Conservation (phyloP, 2,329 filamentous ascomycete genomes). For the Talaromyces marneffei region DNA sequence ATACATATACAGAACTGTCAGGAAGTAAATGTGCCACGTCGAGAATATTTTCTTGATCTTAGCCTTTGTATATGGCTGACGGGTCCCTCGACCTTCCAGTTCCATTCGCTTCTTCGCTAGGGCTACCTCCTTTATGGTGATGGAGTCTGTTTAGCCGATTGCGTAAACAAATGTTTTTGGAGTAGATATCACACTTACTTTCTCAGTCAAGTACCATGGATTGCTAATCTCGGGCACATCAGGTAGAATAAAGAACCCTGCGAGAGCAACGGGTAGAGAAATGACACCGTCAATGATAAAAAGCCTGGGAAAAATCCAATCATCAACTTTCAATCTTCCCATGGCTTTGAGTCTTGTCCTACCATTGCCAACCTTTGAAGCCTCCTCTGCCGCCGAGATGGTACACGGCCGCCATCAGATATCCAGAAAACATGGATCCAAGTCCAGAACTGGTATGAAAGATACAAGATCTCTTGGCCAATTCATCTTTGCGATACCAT, state of each 20-base stretch:
- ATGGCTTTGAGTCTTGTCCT: not conserved
- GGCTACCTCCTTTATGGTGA: constrained; percentile 35
- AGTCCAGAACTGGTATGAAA: constrained; percentile 47
- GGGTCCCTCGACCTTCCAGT: constrained; percentile 42
- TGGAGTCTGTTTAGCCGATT: not conserved
- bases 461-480: constrained; percentile 49
- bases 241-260: constrained; percentile 46
- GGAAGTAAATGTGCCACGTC: constrained; percentile 59
- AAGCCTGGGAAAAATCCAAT: constrained; percentile 27
- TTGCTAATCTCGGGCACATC: constrained; percentile 48
- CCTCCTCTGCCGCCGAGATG: constrained; percentile 44
- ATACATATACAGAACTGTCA: constrained; percentile 54
- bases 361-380: constrained; percentile 50
- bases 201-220: constrained; percentile 44
- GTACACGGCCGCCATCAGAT: constrained; percentile 51
- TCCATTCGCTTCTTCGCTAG: constrained; percentile 48
- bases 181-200: constrained; percentile 20
- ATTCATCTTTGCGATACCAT: constrained; percentile 48
- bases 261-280: constrained; percentile 45
- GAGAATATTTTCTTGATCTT: constrained; percentile 58
- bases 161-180: not conserved
- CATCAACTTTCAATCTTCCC: not conserved
- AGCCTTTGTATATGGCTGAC: constrained; percentile 42
- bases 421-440: constrained; percentile 44
- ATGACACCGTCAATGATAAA: constrained; percentile 53